A percentile compares a stretch with the other conserved stretches of the same genome.
These are phyloP conservation scores for Picochlorum sp. DNA, from an alignment of 139 green algal genomes.

Conservation along the genomic window DNA sequence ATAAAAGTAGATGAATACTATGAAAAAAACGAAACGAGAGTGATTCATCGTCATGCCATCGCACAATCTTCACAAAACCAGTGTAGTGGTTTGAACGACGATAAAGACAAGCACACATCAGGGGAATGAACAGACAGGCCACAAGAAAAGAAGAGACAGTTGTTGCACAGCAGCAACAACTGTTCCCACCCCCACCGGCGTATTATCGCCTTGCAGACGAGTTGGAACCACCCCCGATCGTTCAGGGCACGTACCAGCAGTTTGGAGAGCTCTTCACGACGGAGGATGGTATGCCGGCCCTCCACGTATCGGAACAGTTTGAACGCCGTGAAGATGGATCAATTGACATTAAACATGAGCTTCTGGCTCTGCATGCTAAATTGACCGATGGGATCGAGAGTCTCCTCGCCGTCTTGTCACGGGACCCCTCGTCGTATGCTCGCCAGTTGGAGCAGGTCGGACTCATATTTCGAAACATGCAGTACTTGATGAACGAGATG, in stretches of 20 bases:
- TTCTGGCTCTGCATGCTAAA: slow-evolving; percentile 43
- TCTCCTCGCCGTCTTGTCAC: slow-evolving; percentile 32
- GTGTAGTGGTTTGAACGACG: no score
- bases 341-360: slow-evolving; percentile 36
- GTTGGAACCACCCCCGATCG: slow-evolving; percentile 15
- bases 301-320: slow-evolving; percentile 23
- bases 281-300: slow-evolving; percentile 27
- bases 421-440: slow-evolving; percentile 31
- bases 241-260: slow-evolving; percentile 19
- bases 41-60: no score
- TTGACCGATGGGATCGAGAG: slow-evolving; percentile 40
- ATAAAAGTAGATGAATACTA: no score
- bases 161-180: no score
- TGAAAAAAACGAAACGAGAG: no score
- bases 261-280: slow-evolving; percentile 37
- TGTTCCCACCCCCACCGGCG: no score
- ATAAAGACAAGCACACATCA: no score
- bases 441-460: slow-evolving; percentile 37
- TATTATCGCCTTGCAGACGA: neutral
- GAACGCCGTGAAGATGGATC: slow-evolving; percentile 8
- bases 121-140: no score
- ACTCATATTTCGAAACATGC: slow-evolving; percentile 46
- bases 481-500: slow-evolving; percentile 50
- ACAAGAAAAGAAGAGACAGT: no score
- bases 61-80: no score